phyloP scores from a whole-genome alignment of 2,329 filamentous ascomycete species.

The Fusarium mangiferae region DNA sequence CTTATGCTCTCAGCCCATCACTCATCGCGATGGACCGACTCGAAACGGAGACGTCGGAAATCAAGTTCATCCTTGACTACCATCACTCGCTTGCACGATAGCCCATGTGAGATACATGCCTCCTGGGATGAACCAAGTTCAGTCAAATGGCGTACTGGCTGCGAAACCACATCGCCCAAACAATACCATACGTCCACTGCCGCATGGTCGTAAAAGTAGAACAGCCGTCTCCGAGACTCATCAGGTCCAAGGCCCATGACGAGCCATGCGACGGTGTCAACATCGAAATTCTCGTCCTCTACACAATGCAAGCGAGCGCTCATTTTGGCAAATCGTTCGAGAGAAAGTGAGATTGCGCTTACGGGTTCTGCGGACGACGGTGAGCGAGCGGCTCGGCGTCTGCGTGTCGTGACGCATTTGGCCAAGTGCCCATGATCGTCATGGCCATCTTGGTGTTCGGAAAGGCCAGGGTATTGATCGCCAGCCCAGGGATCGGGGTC shows the following conservation, averaged over 20 bases:
- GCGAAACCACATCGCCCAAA: not conserved
- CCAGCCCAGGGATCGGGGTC: too few relatives aligned
- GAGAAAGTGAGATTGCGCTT: too few relatives aligned
- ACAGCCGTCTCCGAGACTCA: not conserved
- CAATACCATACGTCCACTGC: not conserved
- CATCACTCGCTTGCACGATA: not conserved
- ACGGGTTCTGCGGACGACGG: too few relatives aligned
- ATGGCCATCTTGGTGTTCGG: too few relatives aligned
- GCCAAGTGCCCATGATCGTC: too few relatives aligned
- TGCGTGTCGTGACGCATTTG: too few relatives aligned
- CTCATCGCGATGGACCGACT: not conserved
- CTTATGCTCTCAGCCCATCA: too few relatives aligned
- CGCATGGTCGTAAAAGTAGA: not conserved
- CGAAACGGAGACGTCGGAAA: not conserved
- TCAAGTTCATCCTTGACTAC: fast-evolving
- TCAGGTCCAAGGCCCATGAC: not conserved
- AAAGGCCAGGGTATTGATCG: too few relatives aligned
- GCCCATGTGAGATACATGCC: fast-evolving
- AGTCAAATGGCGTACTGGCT: not conserved
- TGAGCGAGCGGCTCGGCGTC: too few relatives aligned
- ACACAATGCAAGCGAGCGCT: not conserved
- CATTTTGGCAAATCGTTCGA: not conserved
- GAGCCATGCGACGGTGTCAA: not conserved
- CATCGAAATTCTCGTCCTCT: not conserved
- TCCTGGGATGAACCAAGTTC: not conserved